Evolutionary conservation across 441 rosid genomes (phyloP), one percentile per base, ranked within the genome.

Genomic region (Jatropha multifida): DNA sequence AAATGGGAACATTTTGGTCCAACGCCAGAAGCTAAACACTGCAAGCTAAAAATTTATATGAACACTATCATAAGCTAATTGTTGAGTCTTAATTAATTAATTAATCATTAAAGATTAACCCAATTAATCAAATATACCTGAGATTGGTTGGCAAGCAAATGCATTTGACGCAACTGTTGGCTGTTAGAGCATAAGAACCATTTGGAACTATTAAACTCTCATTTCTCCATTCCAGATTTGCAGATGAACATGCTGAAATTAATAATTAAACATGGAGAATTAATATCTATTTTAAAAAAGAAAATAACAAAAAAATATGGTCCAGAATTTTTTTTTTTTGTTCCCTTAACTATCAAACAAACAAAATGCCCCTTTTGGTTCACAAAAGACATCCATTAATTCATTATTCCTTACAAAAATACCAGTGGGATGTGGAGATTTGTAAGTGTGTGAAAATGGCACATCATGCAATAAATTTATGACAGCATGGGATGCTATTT

Each of bases 121-220:
- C 17, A n/a, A 7, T 54, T 55, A 11, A 56, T 72, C 44, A 68
- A 56, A 5, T 69, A 78, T 77, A 78, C 79, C 69, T 48, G 75
- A 68, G 73, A 67, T 72, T 60, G 4, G 4, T 13, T 18, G 73
- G 60, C 44, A 73, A 74, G 66, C 82, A 81, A 44, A 7, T 67
- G 78, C 82, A 81, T 68, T 76, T 68, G 65, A 78, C 73, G 62
- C 84, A 69, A 69, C 52, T 58, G 55, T 32, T 58, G 56, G 81
- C 80, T 11, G 81, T 76, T 17, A 81, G 74, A 40, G 81, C 78
- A 54, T 64, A 69, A 2, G 81, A 78, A 52, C 77, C 82, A 65
- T 76, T 73, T 14, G 82, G 76, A 42, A 78, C 82, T 4, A 81
- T 63, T 44, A 78, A 72, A 52, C 73, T 69, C 73, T 78, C 78